Conservation (phyloP, 495 filamentous ascomycete genomes). For the Aspergillus wentii region DNA sequence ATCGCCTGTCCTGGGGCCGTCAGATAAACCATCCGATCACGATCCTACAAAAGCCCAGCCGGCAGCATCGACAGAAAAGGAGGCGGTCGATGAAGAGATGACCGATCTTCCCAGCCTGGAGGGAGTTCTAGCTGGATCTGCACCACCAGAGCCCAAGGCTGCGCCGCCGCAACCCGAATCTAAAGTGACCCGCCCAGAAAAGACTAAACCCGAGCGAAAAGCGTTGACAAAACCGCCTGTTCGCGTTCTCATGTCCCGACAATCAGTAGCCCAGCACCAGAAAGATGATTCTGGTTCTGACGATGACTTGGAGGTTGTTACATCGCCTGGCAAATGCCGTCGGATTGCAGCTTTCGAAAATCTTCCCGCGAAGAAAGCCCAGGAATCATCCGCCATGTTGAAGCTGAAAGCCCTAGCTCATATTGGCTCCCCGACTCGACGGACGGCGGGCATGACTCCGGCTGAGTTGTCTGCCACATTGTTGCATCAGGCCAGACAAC, state of each 20-base stretch:
- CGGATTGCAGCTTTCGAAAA: slow-evolving; percentile 63
- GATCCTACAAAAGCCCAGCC: slow-evolving; percentile 8
- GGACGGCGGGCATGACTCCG: slow-evolving; percentile 53
- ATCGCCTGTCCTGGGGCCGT: slow-evolving; percentile 32
- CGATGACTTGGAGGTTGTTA: slow-evolving; percentile 61
- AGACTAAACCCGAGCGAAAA: slow-evolving; percentile 13
- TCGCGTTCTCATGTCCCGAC: slow-evolving; percentile 32
- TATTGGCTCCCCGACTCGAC: slow-evolving; percentile 57
- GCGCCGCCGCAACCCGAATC: slow-evolving; percentile 3
- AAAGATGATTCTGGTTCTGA: slow-evolving; percentile 61
- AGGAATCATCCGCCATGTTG: slow-evolving; percentile 61
- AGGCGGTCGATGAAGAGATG: slow-evolving; percentile 6
- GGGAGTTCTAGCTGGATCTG: slow-evolving; percentile 9
- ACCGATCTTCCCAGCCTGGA: slow-evolving; percentile 20
- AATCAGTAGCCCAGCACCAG: slow-evolving; percentile 34
- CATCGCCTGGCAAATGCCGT: slow-evolving; percentile 35
- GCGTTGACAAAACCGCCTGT: slow-evolving; percentile 23
- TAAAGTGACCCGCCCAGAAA: neutral
- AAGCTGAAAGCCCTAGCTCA: slow-evolving; percentile 70
- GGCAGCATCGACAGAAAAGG: slow-evolving; percentile 1
- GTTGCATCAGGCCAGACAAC: slow-evolving; percentile 64
- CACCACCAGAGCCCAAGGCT: slow-evolving; percentile 4
- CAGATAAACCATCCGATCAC: slow-evolving; percentile 17
- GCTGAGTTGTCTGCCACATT: slow-evolving; percentile 66
- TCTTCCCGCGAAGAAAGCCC: slow-evolving; percentile 49